Evolutionary conservation across 2,329 filamentous ascomycete genomes (phyloP), one percentile per base, ranked within the genome.

Genomic region (Nigrograna mackinnonii): DNA sequence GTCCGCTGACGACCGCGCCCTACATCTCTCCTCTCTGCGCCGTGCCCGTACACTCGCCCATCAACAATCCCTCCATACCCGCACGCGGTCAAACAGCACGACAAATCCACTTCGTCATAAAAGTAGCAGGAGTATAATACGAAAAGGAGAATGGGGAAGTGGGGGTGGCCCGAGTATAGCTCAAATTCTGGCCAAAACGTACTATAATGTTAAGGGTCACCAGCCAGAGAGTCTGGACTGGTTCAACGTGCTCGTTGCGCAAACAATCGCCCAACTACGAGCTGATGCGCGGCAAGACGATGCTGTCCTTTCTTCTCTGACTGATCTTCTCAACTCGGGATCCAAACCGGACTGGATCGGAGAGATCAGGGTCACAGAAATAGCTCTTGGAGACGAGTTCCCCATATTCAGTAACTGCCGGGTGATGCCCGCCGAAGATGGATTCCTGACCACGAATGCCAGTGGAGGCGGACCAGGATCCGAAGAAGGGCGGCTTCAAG

Each of bases 361-460:
- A 65, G 88, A 94, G 62, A 97, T 99, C 49, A 86, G 85, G 19
- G 89, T 99, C 40, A 96, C 91, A 2, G 92, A 99, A 70, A 84
- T 99, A 46, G 95, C 87, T 37, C 76, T 99, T 4, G 94, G 94
- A 21, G 94, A 99, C 59, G 94, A 99, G 59, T 99, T 97, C 52
- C 94, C 94, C 20, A 99, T 99, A 39, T 95, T 99, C 69, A 96
- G 91, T 74, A 99, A 99, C 68, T 97, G 94, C 63, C 84, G 94
- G 45, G 87, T 99, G 41, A 96, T 96, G 47, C 90, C 91, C 2
- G 89, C 96, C 0, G 88, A 92, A 55, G 86, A 91, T 67, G 87
- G 86, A 1, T 72, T 85, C 24, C n/a, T n/a, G n/a, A 78, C 75
- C 14, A 42, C 36, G 4, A 37, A 43, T 13, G 57, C 56, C 35